Base-by-base conservation (phyloP, 2,329 filamentous ascomycete species). In the Aspergillus novoparasiticus region DNA sequence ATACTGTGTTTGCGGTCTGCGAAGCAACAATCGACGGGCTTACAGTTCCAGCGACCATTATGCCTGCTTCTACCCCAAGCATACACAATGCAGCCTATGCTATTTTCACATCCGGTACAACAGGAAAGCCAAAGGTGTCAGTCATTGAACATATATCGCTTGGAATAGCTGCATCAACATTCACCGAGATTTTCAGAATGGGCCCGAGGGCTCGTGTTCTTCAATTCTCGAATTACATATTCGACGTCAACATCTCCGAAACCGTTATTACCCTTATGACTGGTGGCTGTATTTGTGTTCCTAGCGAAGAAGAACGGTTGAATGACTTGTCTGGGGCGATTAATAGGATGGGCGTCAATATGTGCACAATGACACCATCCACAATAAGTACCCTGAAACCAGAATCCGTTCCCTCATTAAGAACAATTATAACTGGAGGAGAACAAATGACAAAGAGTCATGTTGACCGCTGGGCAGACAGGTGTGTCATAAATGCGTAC, bases 141-240 rank as follows among this genome's bases (percentile, higher is more conserved):
- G 85, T 89, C 21, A 86, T 90, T 64, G 85, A 85, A 9, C 89
- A 91, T 68, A 78, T 78, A 0, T 83, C 86, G 0, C 79, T 90
- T 1, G 85, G 85, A 1, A 86, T 86, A 0, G 80, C 82, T 0
- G 83, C 86, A 54, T 69, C 82, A 3, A 81, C 82, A 0, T 84
- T 89, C 68, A 84, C 81, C 0, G 76, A 80, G 0, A 80, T 82
- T 0, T 74, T 89, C 2, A 78, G 81, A 30, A 75, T 85, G 87
- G 57, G 80, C 79, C 56, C 76, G 71, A 6, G 75, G 74, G 87
- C 86, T 12, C 82, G 89, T 5, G 84, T 89, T 4, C 80, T 89
- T 73, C 84, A 87, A 62, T 82, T 86, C 61, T 86, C 85, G 4
- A 85, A 83, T 19, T 86, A 84, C 69, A 84, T 83, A 6, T 84